Evolutionary conservation across 441 rosid species (phyloP).

Genomic region (Dalechampia spathulata): DNA sequence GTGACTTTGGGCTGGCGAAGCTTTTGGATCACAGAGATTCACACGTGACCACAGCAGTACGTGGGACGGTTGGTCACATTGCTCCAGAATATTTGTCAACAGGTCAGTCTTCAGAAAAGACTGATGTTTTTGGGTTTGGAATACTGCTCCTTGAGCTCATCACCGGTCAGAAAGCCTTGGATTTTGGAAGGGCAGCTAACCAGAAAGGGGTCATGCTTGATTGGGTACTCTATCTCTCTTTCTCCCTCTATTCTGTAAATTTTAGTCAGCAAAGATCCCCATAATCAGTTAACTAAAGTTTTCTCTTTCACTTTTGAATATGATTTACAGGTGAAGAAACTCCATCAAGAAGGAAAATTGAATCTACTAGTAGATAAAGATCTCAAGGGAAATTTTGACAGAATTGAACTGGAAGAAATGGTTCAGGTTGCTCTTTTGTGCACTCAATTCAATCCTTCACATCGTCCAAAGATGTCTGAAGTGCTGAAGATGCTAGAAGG

Average conservation of each 20-base stretch:
- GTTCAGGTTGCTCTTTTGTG: slow-evolving; percentile 85
- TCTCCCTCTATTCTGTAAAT: not conserved
- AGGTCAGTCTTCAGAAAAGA: slow-evolving; percentile 91
- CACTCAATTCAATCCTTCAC: slow-evolving; percentile 67
- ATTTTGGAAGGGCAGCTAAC: slow-evolving; percentile 77
- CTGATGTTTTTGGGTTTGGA: slow-evolving; percentile 92
- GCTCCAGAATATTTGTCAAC: slow-evolving; percentile 96
- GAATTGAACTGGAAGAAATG: slow-evolving; percentile 71
- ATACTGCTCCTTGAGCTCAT: slow-evolving; percentile 93
- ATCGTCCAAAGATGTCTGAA: slow-evolving; percentile 79
- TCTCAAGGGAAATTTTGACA: slow-evolving; percentile 48
- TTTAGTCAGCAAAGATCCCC: too few relatives aligned
- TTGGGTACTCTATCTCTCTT: slow-evolving; percentile 50
- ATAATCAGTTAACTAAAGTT: not conserved
- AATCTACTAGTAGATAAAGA: slow-evolving; percentile 75
- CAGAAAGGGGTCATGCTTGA: slow-evolving; percentile 97
- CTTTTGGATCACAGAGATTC: slow-evolving; percentile 91
- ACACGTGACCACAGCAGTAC: slow-evolving; percentile 89
- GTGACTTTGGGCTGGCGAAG: slow-evolving; percentile 98
- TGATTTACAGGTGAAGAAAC: slow-evolving; percentile 67
- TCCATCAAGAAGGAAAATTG: slow-evolving; percentile 76
- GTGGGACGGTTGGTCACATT: slow-evolving; percentile 94
- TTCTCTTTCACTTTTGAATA: not conserved
- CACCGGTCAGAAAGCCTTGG: slow-evolving; percentile 87
- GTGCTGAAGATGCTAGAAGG: slow-evolving; percentile 87